phyloP scores from a whole-genome alignment of 192 early-diverging fungal species.

The Gigaspora rosea region DNA sequence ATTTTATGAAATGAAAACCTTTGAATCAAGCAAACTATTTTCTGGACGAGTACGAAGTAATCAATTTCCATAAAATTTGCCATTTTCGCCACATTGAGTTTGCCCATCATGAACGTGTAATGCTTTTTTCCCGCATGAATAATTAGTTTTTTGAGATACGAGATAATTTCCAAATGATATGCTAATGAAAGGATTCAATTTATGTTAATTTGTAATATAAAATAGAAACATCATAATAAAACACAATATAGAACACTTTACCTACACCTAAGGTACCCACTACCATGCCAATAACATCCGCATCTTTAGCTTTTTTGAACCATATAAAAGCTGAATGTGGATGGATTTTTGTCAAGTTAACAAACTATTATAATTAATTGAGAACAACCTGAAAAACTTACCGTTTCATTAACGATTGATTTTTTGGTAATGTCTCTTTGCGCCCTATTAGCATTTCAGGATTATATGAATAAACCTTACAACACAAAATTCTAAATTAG shows the following conservation, averaged over 20 bases:
- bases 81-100: conserved; percentile 93
- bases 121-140: conserved; percentile 72
- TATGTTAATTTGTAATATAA: not conserved
- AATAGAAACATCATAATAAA: not conserved
- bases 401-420: conserved; percentile 60
- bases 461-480: conserved; percentile 66
- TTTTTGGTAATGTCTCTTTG: conserved; percentile 59
- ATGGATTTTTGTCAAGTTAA: not conserved
- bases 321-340: conserved; percentile 63
- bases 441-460: conserved; percentile 58
- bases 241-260: conserved; percentile 44
- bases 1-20: too few species aligned
- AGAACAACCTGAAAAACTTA: too few species aligned
- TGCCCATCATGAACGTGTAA: conserved; percentile 90
- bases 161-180: conserved; percentile 82
- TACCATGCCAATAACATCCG: conserved; percentile 91
- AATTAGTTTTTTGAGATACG: conserved; percentile 77
- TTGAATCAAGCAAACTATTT: conserved; percentile 88
- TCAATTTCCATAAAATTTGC: conserved; percentile 98
- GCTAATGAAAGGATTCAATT: conserved; percentile 42
- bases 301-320: conserved; percentile 92
- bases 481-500: conserved; percentile 13
- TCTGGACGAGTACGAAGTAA: conserved; percentile 91
- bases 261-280: conserved; percentile 94
- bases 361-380: too few species aligned